Conservation (phyloP, 129 eudicot genomes). For the Lonicera japonica region DNA sequence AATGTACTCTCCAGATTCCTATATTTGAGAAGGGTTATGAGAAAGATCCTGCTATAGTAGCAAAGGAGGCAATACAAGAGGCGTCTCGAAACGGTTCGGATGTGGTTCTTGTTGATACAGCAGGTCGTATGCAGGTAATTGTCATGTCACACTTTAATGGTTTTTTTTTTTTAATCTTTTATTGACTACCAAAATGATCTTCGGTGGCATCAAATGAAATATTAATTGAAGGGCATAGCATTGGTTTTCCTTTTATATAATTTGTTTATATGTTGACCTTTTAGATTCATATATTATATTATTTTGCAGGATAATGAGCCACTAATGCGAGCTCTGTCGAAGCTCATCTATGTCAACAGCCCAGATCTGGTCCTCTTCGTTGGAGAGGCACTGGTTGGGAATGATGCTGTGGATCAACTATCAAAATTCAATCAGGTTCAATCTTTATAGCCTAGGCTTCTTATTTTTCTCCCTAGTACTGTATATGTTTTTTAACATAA, state of each 20-base stretch:
- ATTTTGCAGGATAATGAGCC: slow-evolving; percentile 91
- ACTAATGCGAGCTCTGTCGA: slow-evolving; percentile 91
- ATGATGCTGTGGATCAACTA: slow-evolving; percentile 96
- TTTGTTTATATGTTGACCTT: neutral
- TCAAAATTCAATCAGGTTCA: slow-evolving; percentile 90
- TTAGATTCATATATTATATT: slow-evolving; percentile 3
- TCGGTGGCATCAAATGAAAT: neutral
- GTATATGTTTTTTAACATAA: no score
- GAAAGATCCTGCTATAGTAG: slow-evolving; percentile 95
- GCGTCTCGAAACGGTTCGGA: slow-evolving; percentile 84
- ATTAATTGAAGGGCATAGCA: neutral
- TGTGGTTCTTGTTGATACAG: slow-evolving; percentile 97
- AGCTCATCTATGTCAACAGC: slow-evolving; percentile 83
- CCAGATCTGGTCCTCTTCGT: slow-evolving; percentile 94
- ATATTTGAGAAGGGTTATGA: slow-evolving; percentile 98
- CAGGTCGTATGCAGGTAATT: slow-evolving; percentile 96
- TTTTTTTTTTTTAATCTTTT: neutral
- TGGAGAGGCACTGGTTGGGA: slow-evolving; percentile 96
- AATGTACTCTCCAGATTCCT: slow-evolving; percentile 49
- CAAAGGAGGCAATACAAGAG: slow-evolving; percentile 97
- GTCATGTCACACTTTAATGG: neutral
- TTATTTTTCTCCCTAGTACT: no score
- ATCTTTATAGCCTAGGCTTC: neutral
- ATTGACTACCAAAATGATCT: neutral
- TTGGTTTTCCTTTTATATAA: neutral